These are phyloP conservation scores for Alternaria postmessia DNA, from an alignment of 2,329 filamentous ascomycete species.

Conservation along the genomic window DNA sequence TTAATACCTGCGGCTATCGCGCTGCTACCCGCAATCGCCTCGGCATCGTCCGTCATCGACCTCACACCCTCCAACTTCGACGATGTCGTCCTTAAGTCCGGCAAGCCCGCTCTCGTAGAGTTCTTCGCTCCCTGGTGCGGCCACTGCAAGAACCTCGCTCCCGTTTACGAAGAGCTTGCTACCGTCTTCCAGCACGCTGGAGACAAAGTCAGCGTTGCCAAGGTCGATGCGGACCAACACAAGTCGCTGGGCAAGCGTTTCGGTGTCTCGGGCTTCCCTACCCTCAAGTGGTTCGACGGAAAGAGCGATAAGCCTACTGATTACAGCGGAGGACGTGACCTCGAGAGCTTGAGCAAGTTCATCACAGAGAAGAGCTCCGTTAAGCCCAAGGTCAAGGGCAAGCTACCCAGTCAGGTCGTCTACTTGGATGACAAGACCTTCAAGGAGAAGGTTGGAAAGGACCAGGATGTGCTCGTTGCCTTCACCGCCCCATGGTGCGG, in stretches of 20 bases:
- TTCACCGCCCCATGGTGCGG: conserved; percentile 99
- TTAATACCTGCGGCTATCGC: conserved; percentile 44
- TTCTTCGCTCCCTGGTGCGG: conserved; percentile 99
- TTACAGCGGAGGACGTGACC: conserved; percentile 85
- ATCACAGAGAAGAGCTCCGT: conserved; percentile 87
- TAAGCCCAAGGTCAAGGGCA: conserved; percentile 78
- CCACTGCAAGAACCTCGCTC: conserved; percentile 97
- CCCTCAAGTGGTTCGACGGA: conserved; percentile 96
- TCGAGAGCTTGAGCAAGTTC: conserved; percentile 84
- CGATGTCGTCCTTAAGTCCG: conserved; percentile 83
- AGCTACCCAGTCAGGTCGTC: conserved; percentile 76
- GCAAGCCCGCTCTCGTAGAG: conserved; percentile 94
- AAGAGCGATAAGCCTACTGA: conserved; percentile 86
- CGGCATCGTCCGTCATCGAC: conserved; percentile 86
- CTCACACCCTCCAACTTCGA: conserved; percentile 93
- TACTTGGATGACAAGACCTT: conserved; percentile 84
- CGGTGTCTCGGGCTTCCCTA: conserved; percentile 93
- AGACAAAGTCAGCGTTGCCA: conserved; percentile 84
- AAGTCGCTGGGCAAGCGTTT: conserved; percentile 84
- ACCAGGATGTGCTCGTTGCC: conserved; percentile 91
- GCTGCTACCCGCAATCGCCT: conserved; percentile 50
- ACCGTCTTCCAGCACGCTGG: conserved; percentile 74
- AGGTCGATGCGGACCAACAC: conserved; percentile 94
- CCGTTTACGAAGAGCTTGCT: conserved; percentile 91
- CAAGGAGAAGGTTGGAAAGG: conserved; percentile 76